Percentiles rank a stretch among this genome's conserved stretches.
These are phyloP conservation scores for Apophysomyces elegans DNA, from an alignment of 371 early-diverging fungal genomes.

Conservation along the genomic window DNA sequence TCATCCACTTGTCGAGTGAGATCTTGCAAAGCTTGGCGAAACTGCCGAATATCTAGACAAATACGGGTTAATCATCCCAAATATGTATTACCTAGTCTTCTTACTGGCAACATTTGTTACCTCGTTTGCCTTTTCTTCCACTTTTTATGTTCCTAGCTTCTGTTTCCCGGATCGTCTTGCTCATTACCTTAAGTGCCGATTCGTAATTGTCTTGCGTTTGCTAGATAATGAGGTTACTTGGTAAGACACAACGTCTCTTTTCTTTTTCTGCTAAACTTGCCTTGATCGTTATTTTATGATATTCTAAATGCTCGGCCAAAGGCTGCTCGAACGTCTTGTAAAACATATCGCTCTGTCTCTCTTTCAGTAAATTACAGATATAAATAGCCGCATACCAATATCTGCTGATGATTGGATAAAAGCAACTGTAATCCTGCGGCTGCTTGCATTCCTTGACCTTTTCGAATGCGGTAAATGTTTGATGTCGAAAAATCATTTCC, in stretches of 20 bases:
- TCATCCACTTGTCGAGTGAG: constrained; percentile 58
- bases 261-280: constrained; percentile 17
- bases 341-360: constrained; percentile 45
- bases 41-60: constrained; percentile 44
- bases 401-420: constrained; percentile 61
- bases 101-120: constrained; percentile 16
- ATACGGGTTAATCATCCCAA: not conserved
- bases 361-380: not conserved
- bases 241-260: not conserved
- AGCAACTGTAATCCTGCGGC: constrained; percentile 60
- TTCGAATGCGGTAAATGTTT: not conserved
- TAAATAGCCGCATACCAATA: constrained; percentile 38
- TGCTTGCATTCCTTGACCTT: constrained; percentile 55
- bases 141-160: constrained; percentile 52
- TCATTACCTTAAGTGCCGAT: constrained; percentile 48
- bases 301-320: constrained; percentile 49
- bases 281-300: constrained; percentile 48
- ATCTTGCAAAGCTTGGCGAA: constrained; percentile 49
- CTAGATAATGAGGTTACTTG: constrained; percentile 11
- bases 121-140: constrained; percentile 53
- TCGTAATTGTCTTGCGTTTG: constrained; percentile 55
- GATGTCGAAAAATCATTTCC: not conserved
- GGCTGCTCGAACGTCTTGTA: constrained; percentile 55
- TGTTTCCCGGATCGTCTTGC: constrained; percentile 56
- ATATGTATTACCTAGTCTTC: not conserved